Conservation (phyloP, 2,329 filamentous ascomycete genomes). For the Diaporthe sp. region DNA sequence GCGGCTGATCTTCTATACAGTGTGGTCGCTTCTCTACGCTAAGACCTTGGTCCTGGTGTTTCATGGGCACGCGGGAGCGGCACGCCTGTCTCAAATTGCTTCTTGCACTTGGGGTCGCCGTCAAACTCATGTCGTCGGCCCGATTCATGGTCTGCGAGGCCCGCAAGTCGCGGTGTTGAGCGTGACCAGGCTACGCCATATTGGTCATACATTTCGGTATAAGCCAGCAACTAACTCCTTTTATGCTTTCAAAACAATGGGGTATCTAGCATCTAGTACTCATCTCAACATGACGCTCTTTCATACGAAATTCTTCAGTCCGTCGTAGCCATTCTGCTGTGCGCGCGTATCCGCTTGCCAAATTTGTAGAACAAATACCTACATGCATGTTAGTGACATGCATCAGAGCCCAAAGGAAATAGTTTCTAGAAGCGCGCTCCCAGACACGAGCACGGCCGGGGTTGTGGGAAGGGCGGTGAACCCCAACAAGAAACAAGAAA, state of each 20-base stretch:
- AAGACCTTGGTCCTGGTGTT: slow-evolving; percentile 18
- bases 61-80: slow-evolving; percentile 10
- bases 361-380: slow-evolving; percentile 68
- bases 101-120: slow-evolving; percentile 8
- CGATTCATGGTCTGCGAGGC: slow-evolving; percentile 8
- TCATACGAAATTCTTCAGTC: slow-evolving; percentile 37
- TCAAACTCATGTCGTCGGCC: slow-evolving; percentile 8
- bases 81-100: slow-evolving; percentile 23
- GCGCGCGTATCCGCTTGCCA: slow-evolving; percentile 69
- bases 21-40: slow-evolving; percentile 22
- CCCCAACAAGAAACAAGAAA: not conserved
- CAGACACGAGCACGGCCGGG: not conserved
- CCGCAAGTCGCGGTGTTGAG: slow-evolving; percentile 4
- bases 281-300: not conserved
- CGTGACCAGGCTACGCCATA: not conserved
- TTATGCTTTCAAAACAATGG: slow-evolving; percentile 3
- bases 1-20: slow-evolving; percentile 12
- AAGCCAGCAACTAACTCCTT: not conserved
- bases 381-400: slow-evolving; percentile 7
- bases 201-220: not conserved
- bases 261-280: slow-evolving; percentile 25
- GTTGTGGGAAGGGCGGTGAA: slow-evolving; percentile 17
- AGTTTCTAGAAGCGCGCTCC: slow-evolving; percentile 1
- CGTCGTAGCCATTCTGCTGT: slow-evolving; percentile 65
- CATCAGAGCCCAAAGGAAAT: slow-evolving; percentile 9